A percentile compares a stretch with the other conserved stretches of the same genome.
phyloP scores from a whole-genome alignment of 2,329 filamentous ascomycete genomes.

The Ophioceras dolichostomum region DNA sequence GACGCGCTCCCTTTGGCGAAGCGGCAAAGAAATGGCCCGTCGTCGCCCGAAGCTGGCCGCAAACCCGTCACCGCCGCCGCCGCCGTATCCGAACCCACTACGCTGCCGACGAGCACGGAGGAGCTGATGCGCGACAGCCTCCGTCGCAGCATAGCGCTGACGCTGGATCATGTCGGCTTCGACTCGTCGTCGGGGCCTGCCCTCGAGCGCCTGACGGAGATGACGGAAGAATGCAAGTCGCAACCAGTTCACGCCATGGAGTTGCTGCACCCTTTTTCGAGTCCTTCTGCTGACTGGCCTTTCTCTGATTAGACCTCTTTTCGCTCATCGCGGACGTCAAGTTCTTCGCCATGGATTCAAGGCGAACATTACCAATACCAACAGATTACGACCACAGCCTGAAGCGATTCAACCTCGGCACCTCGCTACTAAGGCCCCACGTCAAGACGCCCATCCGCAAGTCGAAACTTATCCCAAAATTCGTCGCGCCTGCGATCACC shows the following conservation, averaged over 20 bases:
- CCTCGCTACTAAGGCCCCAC: constrained; percentile 41
- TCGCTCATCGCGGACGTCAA: constrained; percentile 36
- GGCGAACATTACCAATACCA: constrained; percentile 40
- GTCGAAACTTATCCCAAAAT: constrained; percentile 23
- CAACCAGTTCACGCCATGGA: no score
- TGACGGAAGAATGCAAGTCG: constrained; percentile 45
- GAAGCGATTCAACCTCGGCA: constrained; percentile 35
- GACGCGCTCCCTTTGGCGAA: constrained; percentile 17
- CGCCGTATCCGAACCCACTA: no score
- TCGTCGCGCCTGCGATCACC: constrained; percentile 18
- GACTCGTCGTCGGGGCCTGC: constrained; percentile 40
- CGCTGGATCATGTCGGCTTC: constrained; percentile 47
- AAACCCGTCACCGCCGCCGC: no score
- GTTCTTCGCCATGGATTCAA: constrained; percentile 30
- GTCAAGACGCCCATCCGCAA: constrained; percentile 37
- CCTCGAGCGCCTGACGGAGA: constrained; percentile 47
- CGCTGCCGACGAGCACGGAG: constrained; percentile 9
- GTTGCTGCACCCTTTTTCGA: not conserved
- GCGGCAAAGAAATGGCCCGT: no score
- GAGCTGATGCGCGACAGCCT: constrained; percentile 29
- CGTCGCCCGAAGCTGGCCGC: no score
- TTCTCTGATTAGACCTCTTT: constrained; percentile 27
- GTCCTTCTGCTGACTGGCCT: not conserved
- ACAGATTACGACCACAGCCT: constrained; percentile 44
- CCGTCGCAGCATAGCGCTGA: constrained; percentile 41